Percentiles rank a stretch among this genome's conserved stretches.
Conservation (phyloP, 2,329 filamentous ascomycete species). For the Botrytis hyacinthi region DNA sequence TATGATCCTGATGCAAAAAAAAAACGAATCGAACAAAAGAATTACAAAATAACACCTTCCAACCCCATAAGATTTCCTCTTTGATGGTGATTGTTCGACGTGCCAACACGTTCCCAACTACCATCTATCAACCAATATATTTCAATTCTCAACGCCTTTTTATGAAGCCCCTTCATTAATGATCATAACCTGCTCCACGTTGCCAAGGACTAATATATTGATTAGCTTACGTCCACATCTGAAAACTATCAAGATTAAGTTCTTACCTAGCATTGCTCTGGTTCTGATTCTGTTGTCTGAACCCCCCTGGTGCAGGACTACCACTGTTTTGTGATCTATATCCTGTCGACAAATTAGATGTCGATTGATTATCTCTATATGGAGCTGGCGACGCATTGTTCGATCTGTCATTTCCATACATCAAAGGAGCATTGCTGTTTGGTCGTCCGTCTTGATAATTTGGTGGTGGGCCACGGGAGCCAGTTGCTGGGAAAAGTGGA, state of each 20-base stretch:
- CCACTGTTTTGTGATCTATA: slow-evolving; percentile 44
- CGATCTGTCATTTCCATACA: slow-evolving; percentile 24
- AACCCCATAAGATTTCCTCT: slow-evolving; percentile 10
- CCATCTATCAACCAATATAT: slow-evolving; percentile 24
- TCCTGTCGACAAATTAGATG: slow-evolving; percentile 37
- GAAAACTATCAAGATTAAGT: background rate
- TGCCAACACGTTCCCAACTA: slow-evolving; percentile 23
- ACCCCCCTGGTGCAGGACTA: slow-evolving; percentile 41
- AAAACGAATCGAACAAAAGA: slow-evolving; percentile 23
- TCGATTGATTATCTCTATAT: slow-evolving; percentile 38
- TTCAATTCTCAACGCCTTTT: slow-evolving; percentile 32
- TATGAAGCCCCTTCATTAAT: slow-evolving; percentile 40
- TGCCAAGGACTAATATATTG: slow-evolving; percentile 50
- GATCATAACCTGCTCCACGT: slow-evolving; percentile 55
- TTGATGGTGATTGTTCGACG: background rate
- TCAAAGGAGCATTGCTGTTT: slow-evolving; percentile 28
- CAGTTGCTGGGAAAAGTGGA: slow-evolving; percentile 49
- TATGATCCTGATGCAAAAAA: slow-evolving; percentile 10
- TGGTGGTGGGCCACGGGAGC: slow-evolving; percentile 37
- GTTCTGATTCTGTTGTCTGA: slow-evolving; percentile 41
- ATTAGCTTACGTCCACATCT: slow-evolving; percentile 30
- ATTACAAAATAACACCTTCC: slow-evolving; percentile 37
- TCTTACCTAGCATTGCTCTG: slow-evolving; percentile 47
- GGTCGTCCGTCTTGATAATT: slow-evolving; percentile 34
- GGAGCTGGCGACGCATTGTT: slow-evolving; percentile 29